A percentile compares a stretch with the other conserved stretches of the same genome.
These are phyloP conservation scores for Saraca asoca DNA, from an alignment of 331 rosid species.

Conservation along the genomic window DNA sequence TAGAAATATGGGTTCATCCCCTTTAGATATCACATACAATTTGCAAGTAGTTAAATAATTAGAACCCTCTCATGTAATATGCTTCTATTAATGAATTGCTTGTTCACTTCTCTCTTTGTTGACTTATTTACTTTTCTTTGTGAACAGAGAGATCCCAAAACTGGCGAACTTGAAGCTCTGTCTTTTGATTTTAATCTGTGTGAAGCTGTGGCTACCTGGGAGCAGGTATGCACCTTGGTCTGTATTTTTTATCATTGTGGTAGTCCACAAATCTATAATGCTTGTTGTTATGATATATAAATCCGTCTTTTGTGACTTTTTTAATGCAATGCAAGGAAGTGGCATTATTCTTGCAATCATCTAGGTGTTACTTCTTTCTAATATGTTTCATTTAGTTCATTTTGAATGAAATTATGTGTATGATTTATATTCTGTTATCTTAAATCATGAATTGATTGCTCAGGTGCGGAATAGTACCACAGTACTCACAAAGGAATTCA, in stretches of 20 bases:
- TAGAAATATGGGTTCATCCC: conserved; percentile 13
- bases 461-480: conserved; percentile 98
- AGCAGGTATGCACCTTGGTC: conserved; percentile 55
- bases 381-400: neutral
- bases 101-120: neutral
- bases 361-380: conserved; percentile 13
- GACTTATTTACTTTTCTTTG: conserved; percentile 34
- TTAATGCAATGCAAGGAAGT: conserved; percentile 1
- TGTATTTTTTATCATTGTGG: conserved; percentile 17
- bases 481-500: conserved; percentile 83
- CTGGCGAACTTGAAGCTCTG: conserved; percentile 83
- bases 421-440: conserved; percentile 48
- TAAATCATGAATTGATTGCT: conserved; percentile 54
- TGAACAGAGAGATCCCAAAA: conserved; percentile 78
- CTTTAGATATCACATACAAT: neutral
- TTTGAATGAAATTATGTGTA: too few species aligned
- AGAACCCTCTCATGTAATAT: neutral
- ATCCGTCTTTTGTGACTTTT: neutral
- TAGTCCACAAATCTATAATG: neutral
- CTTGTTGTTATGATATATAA: neutral
- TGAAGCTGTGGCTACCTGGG: conserved; percentile 93
- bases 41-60: too few species aligned
- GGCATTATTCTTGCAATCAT: conserved; percentile 18
- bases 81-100: neutral
- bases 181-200: conserved; percentile 80